Evolutionary conservation across 495 filamentous ascomycete genomes (phyloP).

Genomic region (Podospora pseudocomata): DNA sequence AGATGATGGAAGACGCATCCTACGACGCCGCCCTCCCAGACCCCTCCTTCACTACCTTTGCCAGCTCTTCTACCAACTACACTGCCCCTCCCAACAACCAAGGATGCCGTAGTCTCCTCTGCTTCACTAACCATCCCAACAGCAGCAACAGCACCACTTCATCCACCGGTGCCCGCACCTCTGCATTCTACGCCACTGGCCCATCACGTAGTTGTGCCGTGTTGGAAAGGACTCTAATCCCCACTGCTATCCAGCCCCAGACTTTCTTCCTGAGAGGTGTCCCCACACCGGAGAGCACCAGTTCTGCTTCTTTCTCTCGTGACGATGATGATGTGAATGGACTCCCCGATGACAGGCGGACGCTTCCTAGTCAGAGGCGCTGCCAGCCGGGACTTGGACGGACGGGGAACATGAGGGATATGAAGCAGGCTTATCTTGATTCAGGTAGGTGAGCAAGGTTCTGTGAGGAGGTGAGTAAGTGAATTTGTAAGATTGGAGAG

Average conservation of each 20-base stretch:
- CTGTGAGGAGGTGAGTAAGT: neutral
- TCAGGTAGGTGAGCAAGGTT: neutral
- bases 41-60: neutral
- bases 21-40: neutral
- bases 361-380: slow-evolving; percentile 10
- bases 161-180: neutral
- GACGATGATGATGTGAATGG: neutral
- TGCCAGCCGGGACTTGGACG: neutral
- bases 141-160: neutral
- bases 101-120: neutral
- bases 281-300: neutral
- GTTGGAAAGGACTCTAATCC: neutral
- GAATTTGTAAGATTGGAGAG: neutral
- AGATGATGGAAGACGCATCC: neutral
- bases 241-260: neutral
- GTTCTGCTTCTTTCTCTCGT: neutral
- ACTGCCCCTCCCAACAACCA: neutral
- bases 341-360: neutral
- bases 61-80: neutral
- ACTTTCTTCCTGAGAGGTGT: neutral
- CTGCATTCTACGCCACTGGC: neutral
- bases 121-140: neutral
- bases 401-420: neutral
- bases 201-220: neutral
- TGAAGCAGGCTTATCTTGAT: neutral